Base-by-base conservation (phyloP, 257 asterid genomes). In the Schizonepeta tenuifolia region DNA sequence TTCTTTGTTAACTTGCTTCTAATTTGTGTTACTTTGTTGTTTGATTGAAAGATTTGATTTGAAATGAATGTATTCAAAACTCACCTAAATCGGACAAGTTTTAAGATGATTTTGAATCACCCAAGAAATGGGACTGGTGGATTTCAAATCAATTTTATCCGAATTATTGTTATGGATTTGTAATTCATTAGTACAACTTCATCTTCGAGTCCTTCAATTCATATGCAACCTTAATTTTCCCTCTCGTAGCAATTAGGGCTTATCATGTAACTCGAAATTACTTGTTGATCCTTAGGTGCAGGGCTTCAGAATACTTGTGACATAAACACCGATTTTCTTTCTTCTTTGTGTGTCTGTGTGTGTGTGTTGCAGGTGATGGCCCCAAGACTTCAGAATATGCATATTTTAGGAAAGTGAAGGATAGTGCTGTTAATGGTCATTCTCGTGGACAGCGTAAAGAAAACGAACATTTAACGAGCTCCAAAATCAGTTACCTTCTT, bases 301-400 rank as follows among this genome's bases (percentile, higher is more conserved):
- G 36, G 64, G 59, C 46, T 58, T 69, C 70, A 44, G 31, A 17
- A 15, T 54, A 51, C 21, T 72, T 12, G 51, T 18, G 17, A 40
- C 65, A 59, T 71, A 20, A n/a, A 3, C 47, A 20, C 9, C 36
- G 21, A 56, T 36, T 36, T 24, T 11, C 26, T 14, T n/a, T 20
- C 21, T 9, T 17, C 21, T 46, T 2, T 10, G 21, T 33, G 26
- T 65, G 17, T 22, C n/a, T n/a, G n/a, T n/a, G 7, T 24, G 7
- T n/a, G 21, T 33, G 10, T 78, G 9, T 69, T 76, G 85, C 85
- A 89, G 97, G 81, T 73, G 93, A 75, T 72, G 87, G 20, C 14
- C 88, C 97, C 53, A 91, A 86, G 81, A 91, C 97, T 51, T 89
- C 96, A 46, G 96, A 91, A 74, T 91, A 81, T 75, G 95, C 96